These are phyloP conservation scores for Globisporangium viniferum DNA, from an alignment of 352 stramenopile genomes.

Conservation along the genomic window DNA sequence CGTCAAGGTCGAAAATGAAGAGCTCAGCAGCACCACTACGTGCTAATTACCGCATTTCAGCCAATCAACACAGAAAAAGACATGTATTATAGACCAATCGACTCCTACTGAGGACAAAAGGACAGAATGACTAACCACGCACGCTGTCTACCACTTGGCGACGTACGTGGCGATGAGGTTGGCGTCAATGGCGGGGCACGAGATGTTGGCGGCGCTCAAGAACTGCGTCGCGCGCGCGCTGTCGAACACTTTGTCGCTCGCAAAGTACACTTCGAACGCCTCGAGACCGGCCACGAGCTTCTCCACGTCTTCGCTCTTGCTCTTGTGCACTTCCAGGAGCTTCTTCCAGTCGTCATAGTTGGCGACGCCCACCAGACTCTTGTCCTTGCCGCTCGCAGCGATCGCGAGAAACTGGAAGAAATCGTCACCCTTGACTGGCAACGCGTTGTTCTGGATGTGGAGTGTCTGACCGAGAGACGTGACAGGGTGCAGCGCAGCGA, in stretches of 20 bases:
- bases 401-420: slow-evolving; percentile 46
- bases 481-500: slow-evolving; percentile 53
- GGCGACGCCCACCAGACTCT: slow-evolving; percentile 23
- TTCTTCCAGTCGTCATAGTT: slow-evolving; percentile 46
- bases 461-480: slow-evolving; percentile 62
- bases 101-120: background rate
- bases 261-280: slow-evolving; percentile 67
- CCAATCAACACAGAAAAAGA: slow-evolving; percentile 10
- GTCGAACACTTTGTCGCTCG: slow-evolving; percentile 66
- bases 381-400: slow-evolving; percentile 15
- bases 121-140: background rate
- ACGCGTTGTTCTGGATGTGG: slow-evolving; percentile 66
- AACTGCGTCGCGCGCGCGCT: slow-evolving; percentile 38
- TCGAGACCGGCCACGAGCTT: slow-evolving; percentile 56
- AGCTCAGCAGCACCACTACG: slow-evolving; percentile 6
- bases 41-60: background rate
- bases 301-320: slow-evolving; percentile 38
- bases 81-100: slow-evolving; percentile 11
- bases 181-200: slow-evolving; percentile 41
- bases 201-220: slow-evolving; percentile 33
- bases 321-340: slow-evolving; percentile 23
- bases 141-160: slow-evolving; percentile 28
- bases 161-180: slow-evolving; percentile 44
- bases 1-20: background rate
- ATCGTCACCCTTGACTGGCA: slow-evolving; percentile 34